A percentile compares a stretch with the other conserved stretches of the same genome.
These are phyloP conservation scores for Trypanosoma mega DNA, from an alignment of 208 protist species.

Conservation along the genomic window DNA sequence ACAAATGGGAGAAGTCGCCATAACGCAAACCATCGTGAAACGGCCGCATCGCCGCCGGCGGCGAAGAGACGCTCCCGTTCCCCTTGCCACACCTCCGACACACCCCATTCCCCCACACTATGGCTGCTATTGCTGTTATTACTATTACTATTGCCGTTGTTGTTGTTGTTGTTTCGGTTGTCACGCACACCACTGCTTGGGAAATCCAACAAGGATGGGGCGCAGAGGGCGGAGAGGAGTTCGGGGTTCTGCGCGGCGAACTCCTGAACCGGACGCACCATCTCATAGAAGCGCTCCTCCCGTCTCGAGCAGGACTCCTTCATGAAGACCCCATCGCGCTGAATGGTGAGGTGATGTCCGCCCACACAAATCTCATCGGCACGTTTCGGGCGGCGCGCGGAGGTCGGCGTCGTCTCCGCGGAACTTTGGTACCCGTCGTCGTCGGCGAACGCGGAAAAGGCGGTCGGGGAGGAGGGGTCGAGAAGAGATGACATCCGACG, in stretches of 20 bases:
- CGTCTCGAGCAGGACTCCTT: slow-evolving; percentile 74
- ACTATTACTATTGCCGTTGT: too few species aligned
- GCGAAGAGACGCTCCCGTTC: too few species aligned
- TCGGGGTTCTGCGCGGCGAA: slow-evolving; percentile 28
- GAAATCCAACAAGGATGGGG: too few species aligned
- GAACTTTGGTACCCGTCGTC: slow-evolving; percentile 37
- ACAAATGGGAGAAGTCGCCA: slow-evolving; percentile 63
- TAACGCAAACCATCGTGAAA: slow-evolving; percentile 34
- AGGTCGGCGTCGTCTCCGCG: slow-evolving; percentile 23
- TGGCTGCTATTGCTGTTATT: too few species aligned
- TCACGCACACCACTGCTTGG: too few species aligned
- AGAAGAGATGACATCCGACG: too few species aligned
- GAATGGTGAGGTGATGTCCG: slow-evolving; percentile 79
- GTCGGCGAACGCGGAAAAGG: not conserved
- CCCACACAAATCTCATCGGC: slow-evolving; percentile 31
- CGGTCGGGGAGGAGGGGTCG: not conserved
- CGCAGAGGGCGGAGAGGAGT: not conserved
- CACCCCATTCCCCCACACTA: too few species aligned
- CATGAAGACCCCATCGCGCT: slow-evolving; percentile 54
- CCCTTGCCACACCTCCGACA: too few species aligned
- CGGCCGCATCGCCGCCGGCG: not conserved
- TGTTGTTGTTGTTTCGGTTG: too few species aligned
- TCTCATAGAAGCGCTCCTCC: slow-evolving; percentile 82
- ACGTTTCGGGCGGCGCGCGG: not conserved
- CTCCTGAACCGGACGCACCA: slow-evolving; percentile 58